Base-by-base conservation (phyloP, 2,329 filamentous ascomycete species). In the Lecanicillium sp. region DNA sequence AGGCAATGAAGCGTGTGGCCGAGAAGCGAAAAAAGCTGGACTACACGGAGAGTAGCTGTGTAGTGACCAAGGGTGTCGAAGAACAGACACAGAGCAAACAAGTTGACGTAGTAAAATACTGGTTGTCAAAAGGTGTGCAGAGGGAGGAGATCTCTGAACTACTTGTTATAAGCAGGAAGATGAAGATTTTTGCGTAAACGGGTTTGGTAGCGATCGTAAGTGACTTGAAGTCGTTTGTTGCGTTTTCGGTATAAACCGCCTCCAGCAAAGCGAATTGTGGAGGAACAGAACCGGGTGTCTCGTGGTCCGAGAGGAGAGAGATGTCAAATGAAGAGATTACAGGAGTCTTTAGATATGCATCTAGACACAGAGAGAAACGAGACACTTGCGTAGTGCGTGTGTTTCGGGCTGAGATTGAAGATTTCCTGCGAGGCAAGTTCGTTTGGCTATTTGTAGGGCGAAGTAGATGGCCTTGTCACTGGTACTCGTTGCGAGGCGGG, bases 131-230 rank as follows among this genome's bases (percentile, higher is more conserved):
- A 20, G 9, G 15, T 41, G 12, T 12, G 27, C 21, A 26, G 26
- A 41, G 15, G 15, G 20, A 11, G 7, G 20, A 11, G 7, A 21
- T 41, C 27, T 42, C 37, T 35, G 44, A 40, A 33, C 36, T 39
- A 47, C 19, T 39, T 47, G 36, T 19, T 39, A 24, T 26, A 33
- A 9, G n/a, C 24, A 4, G 20, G 19, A n/a, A 24, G 9, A 33
- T 11, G 38, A 27, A 36, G 23, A n/a, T 44, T 49, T 54, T 53
- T 48, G 47, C 50, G 49, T 48, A 43, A 52, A 54, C 51, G 50
- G 41, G n/a, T n/a, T n/a, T n/a, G 54, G 63, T 65, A 67, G 64
- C 63, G 64, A 67, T 64, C 60, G 64, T 62, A 58, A 60, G 52
- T 60, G 56, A 43, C 47, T 49, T 49, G 40, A 49, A 49, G 36